These are phyloP conservation scores for Picea abies DNA, from an alignment of 83 land plant species.

Conservation along the genomic window DNA sequence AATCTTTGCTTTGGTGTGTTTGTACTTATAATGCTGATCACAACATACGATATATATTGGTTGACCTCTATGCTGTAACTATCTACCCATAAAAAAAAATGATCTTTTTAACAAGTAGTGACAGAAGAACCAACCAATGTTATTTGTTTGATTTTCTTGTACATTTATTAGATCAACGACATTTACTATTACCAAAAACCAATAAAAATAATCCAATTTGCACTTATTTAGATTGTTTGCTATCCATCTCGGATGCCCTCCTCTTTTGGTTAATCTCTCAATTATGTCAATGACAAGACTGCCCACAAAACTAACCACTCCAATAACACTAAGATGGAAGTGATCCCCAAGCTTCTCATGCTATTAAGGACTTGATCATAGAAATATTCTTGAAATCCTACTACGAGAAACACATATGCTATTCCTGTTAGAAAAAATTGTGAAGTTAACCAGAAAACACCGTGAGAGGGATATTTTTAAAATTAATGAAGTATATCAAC, in stretches of 20 bases:
- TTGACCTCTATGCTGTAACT: no score
- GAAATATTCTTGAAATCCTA: constrained; percentile 82
- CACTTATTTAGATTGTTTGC: constrained; percentile 56
- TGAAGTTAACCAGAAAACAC: constrained; percentile 69
- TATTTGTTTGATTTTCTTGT: no score
- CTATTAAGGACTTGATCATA: constrained; percentile 56
- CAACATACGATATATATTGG: no score
- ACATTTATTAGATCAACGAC: constrained; percentile 21
- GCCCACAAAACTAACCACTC: constrained; percentile 57
- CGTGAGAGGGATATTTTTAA: no score
- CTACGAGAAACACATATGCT: constrained; percentile 63
- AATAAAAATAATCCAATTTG: constrained; percentile 59
- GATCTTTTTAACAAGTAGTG: no score
- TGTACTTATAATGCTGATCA: no score
- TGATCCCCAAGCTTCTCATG: constrained; percentile 77
- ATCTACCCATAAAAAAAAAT: no score
- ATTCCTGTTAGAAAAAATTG: constrained; percentile 62
- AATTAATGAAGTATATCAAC: no score
- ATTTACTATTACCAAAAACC: constrained; percentile 47
- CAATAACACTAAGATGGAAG: constrained; percentile 58
- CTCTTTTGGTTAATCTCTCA: constrained; percentile 27
- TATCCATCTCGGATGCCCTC: constrained; percentile 33
- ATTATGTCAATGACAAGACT: constrained; percentile 46
- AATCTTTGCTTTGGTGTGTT: no score
- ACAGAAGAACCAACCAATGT: no score